These are phyloP conservation scores for Choanephora cucurbitarum DNA, from an alignment of 371 early-diverging fungal genomes.

Conservation along the genomic window DNA sequence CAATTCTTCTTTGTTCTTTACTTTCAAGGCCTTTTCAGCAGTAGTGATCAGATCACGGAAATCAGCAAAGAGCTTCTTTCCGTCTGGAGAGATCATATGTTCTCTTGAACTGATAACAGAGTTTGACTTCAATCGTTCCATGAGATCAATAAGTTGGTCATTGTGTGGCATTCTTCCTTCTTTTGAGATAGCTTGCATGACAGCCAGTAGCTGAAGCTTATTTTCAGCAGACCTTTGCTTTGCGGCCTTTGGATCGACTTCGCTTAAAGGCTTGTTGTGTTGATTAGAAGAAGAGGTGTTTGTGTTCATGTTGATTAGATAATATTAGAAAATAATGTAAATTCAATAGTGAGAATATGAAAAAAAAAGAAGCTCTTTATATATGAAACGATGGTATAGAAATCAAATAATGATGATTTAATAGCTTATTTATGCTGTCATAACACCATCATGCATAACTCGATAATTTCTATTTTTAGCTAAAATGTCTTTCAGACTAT, in stretches of 20 bases:
- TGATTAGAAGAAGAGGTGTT: not conserved
- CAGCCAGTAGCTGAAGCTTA: slow-evolving; percentile 48
- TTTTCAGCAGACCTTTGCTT: slow-evolving; percentile 30
- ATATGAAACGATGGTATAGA: too few species aligned
- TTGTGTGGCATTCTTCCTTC: slow-evolving; percentile 68
- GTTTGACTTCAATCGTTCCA: slow-evolving; percentile 42
- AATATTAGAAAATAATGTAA: too few species aligned
- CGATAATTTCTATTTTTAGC: too few species aligned
- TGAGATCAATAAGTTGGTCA: slow-evolving; percentile 50
- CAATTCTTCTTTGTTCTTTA: slow-evolving; percentile 61
- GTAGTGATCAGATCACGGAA: slow-evolving; percentile 48
- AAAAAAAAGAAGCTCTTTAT: slow-evolving; percentile 3
- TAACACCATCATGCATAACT: slow-evolving; percentile 11
- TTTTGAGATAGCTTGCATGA: slow-evolving; percentile 46
- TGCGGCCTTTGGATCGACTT: slow-evolving; percentile 18
- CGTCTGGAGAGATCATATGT: slow-evolving; percentile 53
- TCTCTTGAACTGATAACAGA: slow-evolving; percentile 44
- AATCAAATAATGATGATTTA: not conserved
- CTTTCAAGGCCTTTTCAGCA: slow-evolving; percentile 41
- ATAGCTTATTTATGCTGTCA: not conserved
- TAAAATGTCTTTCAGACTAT: too few species aligned
- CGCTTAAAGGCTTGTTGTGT: slow-evolving; percentile 9
- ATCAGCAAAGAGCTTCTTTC: slow-evolving; percentile 48
- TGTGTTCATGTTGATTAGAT: slow-evolving; percentile 3
- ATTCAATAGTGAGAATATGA: too few species aligned